These are phyloP conservation scores for Zygnema cylindricum DNA, from an alignment of 139 green algal genomes.

Conservation along the genomic window DNA sequence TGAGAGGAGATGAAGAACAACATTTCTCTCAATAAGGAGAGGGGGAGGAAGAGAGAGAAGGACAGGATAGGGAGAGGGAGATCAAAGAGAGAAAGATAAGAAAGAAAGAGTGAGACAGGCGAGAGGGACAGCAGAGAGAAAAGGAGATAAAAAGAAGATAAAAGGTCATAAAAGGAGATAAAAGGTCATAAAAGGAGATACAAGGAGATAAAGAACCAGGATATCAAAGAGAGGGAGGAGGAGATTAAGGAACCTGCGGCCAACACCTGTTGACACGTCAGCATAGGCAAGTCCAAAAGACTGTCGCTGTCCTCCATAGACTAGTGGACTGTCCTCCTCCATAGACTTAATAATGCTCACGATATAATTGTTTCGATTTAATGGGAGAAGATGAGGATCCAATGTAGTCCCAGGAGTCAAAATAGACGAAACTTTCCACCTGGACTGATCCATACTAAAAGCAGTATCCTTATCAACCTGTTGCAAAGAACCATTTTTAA, in stretches of 20 bases:
- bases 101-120: too few relatives aligned
- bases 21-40: too few relatives aligned
- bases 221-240: background rate
- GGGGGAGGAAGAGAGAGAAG: too few relatives aligned
- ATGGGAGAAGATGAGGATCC: background rate
- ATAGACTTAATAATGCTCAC: background rate
- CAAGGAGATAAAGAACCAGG: background rate
- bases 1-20: too few relatives aligned
- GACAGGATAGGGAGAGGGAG: background rate
- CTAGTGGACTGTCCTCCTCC: background rate
- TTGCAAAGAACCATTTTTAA: too few relatives aligned
- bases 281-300: background rate
- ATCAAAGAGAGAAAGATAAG: background rate
- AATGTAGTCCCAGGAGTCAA: background rate
- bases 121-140: too few relatives aligned
- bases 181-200: background rate
- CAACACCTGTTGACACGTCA: background rate
- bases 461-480: too few relatives aligned
- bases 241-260: background rate
- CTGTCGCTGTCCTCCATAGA: too few relatives aligned
- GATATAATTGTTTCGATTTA: background rate
- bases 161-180: background rate
- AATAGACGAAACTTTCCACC: background rate
- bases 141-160: background rate
- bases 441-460: too few relatives aligned